Percentiles rank a stretch among this genome's conserved stretches.
These are phyloP conservation scores for Xerophyta viscosa DNA, from an alignment of 106 monocot genomes.

Conservation along the genomic window DNA sequence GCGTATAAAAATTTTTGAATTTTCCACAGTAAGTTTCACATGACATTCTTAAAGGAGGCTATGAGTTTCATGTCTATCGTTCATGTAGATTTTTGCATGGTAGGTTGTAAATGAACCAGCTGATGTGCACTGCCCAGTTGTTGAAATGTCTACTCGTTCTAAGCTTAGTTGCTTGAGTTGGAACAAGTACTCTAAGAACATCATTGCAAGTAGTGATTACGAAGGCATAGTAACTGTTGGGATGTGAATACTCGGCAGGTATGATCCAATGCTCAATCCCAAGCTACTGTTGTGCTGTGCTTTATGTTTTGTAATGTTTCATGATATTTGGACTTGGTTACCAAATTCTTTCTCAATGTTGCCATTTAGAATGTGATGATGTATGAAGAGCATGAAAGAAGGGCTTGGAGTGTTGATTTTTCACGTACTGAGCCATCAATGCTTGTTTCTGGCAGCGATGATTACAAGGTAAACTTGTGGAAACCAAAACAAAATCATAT, in stretches of 20 bases:
- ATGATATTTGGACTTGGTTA: too few relatives aligned
- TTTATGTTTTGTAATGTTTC: too few relatives aligned
- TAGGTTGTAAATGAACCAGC: conserved; percentile 93
- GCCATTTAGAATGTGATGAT: conserved; percentile 78
- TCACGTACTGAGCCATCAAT: conserved; percentile 87
- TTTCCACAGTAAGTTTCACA: conserved; percentile 59
- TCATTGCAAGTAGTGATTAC: conserved; percentile 95
- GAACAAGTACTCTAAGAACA: conserved; percentile 94
- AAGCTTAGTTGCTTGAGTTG: conserved; percentile 99
- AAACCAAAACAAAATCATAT: too few relatives aligned
- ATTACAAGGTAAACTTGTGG: conserved; percentile 83
- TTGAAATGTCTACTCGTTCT: conserved; percentile 90
- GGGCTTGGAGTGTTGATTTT: conserved; percentile 99
- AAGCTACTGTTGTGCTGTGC: too few relatives aligned
- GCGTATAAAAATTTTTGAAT: conserved; percentile 96
- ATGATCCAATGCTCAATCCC: too few relatives aligned
- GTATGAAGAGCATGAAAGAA: conserved; percentile 96
- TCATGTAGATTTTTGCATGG: too few relatives aligned
- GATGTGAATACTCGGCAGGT: conserved; percentile 96
- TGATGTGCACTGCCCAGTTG: conserved; percentile 84
- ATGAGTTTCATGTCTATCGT: too few relatives aligned
- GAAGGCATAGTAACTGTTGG: conserved; percentile 99
- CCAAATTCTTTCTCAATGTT: neutral
- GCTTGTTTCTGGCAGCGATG: conserved; percentile 96
- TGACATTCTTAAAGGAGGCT: too few relatives aligned